Evolutionary conservation across 768 basidiomycete genomes (phyloP), one percentile per base, ranked within the genome.

Genomic region (Phlebiopsis gigantea): DNA sequence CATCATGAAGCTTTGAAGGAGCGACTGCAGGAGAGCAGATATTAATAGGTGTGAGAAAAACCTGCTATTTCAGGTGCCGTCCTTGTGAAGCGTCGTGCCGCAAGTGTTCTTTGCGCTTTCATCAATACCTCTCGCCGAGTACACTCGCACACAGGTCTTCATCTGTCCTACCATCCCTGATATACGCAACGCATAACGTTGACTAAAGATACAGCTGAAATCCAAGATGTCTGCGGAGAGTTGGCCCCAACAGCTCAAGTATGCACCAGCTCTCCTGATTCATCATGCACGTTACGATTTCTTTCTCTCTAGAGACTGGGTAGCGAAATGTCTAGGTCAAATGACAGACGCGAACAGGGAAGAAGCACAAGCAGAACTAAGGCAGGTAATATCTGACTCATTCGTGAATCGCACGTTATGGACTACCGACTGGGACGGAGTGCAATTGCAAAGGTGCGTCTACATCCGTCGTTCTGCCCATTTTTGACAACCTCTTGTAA

Each of bases 301-400:
- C n/a, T n/a, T 51, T 15, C 34, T 26, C 47, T 57, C 57, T 25
- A 98, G 95, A 75, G 85, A 89, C 69, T 98, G 94, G 93, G 95
- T 98, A 28, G 91, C 94, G 67, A 87, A 85, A 72, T 96, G 91
- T 68, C 78, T 98, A 24, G 87, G 90, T 24, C 87, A 93, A 73
- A 95, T 96, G 79, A 90, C 90, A 17, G 88, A 94, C 61, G 72
- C 79, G 51, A 98, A 96, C 74, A 85, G 88, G 70, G 74, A 75
- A 48, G 93, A 94, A 63, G 95, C 95, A 21, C 92, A 94, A 67
- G 80, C 88, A 58, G 97, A 99, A 78, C 75, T 99, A 68, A 94
- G 93, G 83, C 82, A 90, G 85, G 89, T 93, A 81, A 97, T 99
- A 72, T 88, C 90, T 82, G 84, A 93, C 63, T 87, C 93, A 72